phyloP scores from a whole-genome alignment of 352 stramenopile species.

The Phytopythium delawarense region DNA sequence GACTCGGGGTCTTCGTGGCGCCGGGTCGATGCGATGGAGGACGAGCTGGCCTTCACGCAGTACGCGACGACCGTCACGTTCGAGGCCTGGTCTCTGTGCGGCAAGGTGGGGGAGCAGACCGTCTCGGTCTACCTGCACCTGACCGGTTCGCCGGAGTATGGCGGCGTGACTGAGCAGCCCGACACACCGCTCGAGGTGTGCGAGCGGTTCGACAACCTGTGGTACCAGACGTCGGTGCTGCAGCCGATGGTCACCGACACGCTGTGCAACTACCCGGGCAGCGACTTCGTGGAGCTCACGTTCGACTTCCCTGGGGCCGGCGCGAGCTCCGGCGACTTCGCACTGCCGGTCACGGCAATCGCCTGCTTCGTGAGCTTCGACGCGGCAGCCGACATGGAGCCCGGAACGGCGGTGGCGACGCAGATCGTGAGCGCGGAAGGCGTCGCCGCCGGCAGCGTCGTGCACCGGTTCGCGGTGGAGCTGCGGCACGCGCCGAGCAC shows the following conservation, averaged over 20 bases:
- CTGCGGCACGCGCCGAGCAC: constrained; percentile 42
- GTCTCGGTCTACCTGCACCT: constrained; percentile 54
- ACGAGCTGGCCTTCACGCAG: constrained; percentile 28
- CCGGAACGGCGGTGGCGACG: background rate
- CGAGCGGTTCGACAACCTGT: constrained; percentile 58
- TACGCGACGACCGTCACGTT: constrained; percentile 44
- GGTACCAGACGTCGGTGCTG: constrained; percentile 48
- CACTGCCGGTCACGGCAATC: background rate
- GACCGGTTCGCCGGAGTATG: constrained; percentile 15
- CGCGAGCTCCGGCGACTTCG: background rate
- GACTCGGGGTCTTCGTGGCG: background rate
- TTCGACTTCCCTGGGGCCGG: constrained; percentile 4
- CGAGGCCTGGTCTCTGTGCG: constrained; percentile 61
- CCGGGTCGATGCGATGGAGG: constrained; percentile 24
- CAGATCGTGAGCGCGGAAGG: background rate
- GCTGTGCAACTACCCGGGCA: constrained; percentile 20
- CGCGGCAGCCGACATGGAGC: background rate
- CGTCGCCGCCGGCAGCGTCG: background rate
- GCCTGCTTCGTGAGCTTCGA: constrained; percentile 7
- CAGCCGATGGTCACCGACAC: constrained; percentile 20
- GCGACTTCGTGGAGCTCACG: constrained; percentile 24
- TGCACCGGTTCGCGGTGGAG: constrained; percentile 52
- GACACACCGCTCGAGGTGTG: constrained; percentile 20
- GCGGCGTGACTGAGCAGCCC: background rate
- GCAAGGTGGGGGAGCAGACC: constrained; percentile 33